phyloP scores from a whole-genome alignment of 306 rosid genomes.

The Clitoria ternatea region DNA sequence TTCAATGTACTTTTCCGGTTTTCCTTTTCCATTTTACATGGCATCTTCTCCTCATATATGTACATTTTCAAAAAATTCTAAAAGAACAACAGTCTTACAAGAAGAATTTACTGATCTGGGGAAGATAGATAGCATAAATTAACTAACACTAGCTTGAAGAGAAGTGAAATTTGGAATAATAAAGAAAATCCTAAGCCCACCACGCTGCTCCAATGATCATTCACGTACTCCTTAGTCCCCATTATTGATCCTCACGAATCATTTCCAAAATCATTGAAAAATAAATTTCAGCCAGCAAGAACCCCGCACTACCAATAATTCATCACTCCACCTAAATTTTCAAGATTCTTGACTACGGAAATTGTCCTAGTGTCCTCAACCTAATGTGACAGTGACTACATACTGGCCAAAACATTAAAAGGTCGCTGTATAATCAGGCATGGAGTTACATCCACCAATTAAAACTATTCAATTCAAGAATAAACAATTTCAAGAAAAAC shows the following conservation, averaged over 20 bases:
- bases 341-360: neutral
- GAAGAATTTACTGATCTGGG: neutral
- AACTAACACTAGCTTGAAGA: neutral
- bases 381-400: slow-evolving; percentile 12
- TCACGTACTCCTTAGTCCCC: neutral
- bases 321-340: neutral
- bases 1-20: neutral
- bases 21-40: neutral
- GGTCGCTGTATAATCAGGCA: neutral
- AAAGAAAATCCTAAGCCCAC: neutral
- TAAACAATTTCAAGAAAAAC: neutral
- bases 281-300: slow-evolving; percentile 9
- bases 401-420: neutral
- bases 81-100: no score
- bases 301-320: neutral
- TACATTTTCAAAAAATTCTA: no score
- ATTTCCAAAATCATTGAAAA: slow-evolving; percentile 1
- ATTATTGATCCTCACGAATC: neutral
- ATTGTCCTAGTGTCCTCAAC: neutral
- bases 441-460: slow-evolving; percentile 6
- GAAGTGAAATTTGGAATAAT: slow-evolving; percentile 6
- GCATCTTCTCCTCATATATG: neutral
- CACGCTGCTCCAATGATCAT: neutral
- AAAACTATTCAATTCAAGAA: neutral
- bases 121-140: neutral